Conservation (phyloP, 2,329 filamentous ascomycete species). For the Claviceps citrina region DNA sequence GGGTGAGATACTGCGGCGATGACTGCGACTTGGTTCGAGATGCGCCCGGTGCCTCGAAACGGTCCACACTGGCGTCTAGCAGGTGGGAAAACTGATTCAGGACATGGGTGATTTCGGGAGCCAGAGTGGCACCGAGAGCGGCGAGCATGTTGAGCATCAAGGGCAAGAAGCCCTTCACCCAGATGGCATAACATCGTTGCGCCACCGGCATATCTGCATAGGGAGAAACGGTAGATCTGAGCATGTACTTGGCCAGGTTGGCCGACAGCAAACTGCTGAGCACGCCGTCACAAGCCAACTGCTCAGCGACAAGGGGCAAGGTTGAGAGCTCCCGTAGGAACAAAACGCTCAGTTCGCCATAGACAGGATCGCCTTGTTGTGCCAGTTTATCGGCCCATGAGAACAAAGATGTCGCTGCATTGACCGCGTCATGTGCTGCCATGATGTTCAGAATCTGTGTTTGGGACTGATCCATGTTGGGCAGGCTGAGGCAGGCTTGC, state of each 20-base stretch:
- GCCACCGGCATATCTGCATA: conserved; percentile 56
- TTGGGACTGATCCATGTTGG: conserved; percentile 56
- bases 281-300: conserved; percentile 75
- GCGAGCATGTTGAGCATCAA: conserved; percentile 77
- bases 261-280: conserved; percentile 66
- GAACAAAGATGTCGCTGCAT: conserved; percentile 74
- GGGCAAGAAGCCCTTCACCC: conserved; percentile 76
- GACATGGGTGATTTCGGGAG: conserved; percentile 71
- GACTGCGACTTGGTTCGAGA: conserved; percentile 35
- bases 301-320: conserved; percentile 68
- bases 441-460: conserved; percentile 56
- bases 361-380: conserved; percentile 68
- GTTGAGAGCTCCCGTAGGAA: conserved; percentile 81
- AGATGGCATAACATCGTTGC: conserved; percentile 72
- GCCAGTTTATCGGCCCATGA: conserved; percentile 83
- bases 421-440: conserved; percentile 55
- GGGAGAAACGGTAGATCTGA: conserved; percentile 55
- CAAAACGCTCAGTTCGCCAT: conserved; percentile 78
- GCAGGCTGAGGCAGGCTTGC: conserved; percentile 67
- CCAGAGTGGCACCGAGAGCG: conserved; percentile 65
- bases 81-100: conserved; percentile 79
- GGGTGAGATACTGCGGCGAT: conserved; percentile 50
- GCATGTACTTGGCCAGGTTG: conserved; percentile 63
- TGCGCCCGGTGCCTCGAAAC: conserved; percentile 48
- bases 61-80: conserved; percentile 53